Evolutionary conservation across 768 basidiomycete species (phyloP), one percentile per base, ranked within the genome.

Genomic region (Cubamyces lactineus): DNA sequence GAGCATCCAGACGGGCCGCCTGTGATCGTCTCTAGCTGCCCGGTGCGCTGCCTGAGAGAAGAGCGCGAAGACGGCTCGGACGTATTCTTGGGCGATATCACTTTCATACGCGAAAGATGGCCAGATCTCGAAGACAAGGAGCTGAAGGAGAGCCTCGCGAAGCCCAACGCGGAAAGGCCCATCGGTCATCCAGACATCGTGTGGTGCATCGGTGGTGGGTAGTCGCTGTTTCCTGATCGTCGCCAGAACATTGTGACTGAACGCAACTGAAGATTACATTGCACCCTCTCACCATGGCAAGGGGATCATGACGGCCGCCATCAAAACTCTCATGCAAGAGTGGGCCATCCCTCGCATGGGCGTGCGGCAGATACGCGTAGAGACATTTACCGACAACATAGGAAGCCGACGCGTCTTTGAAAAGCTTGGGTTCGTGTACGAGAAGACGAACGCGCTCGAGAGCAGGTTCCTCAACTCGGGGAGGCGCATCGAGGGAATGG

Each of bases 221-320:
- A 47, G 13, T 21, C 23, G n/a, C 9, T 4, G 7, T 26, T 5
- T 12, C 45, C 13, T 48, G 15, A 26, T 46, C 17, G 21, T 42
- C 26, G 23, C 40, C 30, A 54, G 5, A 1, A 15, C 24, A 19
- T 40, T 17, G 7, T 28, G 1, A 19, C 28, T 42, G 52, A 47
- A 5, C 30, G 24, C 7, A 26, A 19, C 3, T 28, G 12, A 48
- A 66, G 89, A 88, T 68, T 89, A 80, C 63, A 72, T 91, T 43
- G 81, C 78, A 5, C 77, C 84, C 16, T 81, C 80, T 38, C 82
- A 88, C 67, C 88, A 90, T 59, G 79, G 87, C 30, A 78, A 75
- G 65, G 88, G 89, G 0, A 89, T 92, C 63, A 91, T 91, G 91
- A 81, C 82, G 21, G 84, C 82, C n/a, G 87, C 82, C 0, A 68